Evolutionary conservation across 345 rosid genomes (phyloP).

Genomic region (Diplotaxis tenuifolia): DNA sequence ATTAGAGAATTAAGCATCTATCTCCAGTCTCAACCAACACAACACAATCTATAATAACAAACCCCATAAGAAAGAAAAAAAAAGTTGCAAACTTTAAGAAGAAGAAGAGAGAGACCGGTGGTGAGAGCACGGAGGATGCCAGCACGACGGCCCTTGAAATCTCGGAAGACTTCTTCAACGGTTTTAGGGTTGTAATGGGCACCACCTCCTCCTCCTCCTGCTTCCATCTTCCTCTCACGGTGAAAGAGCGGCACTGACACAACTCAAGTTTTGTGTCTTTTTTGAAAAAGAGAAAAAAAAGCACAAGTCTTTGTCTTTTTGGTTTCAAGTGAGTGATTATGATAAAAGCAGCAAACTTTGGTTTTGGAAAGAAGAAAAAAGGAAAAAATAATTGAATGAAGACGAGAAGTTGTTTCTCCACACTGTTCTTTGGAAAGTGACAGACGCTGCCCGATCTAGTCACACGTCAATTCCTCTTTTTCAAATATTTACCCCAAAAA

Average conservation of each 20-base stretch:
- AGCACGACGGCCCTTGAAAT: conserved; percentile 76
- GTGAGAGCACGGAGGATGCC: conserved; percentile 76
- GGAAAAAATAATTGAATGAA: neutral
- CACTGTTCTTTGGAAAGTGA: neutral
- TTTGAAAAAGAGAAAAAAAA: neutral
- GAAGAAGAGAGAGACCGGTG: conserved; percentile 41
- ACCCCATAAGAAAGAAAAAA: neutral
- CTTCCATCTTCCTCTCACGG: conserved; percentile 27
- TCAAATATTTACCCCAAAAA: neutral
- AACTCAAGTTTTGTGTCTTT: neutral
- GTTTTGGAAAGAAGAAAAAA: neutral
- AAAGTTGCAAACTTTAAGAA: neutral
- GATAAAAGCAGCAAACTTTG: conserved; percentile 16
- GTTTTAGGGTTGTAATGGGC: conserved; percentile 62
- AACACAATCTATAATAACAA: neutral
- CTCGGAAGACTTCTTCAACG: conserved; percentile 75
- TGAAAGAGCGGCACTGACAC: conserved; percentile 14
- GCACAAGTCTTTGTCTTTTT: neutral
- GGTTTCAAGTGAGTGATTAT: neutral
- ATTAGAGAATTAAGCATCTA: neutral
- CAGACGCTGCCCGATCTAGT: neutral
- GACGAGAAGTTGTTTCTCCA: neutral
- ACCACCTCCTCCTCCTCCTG: conserved; percentile 42
- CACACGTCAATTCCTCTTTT: neutral
- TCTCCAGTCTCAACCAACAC: neutral